Conservation (phyloP, 2,329 filamentous ascomycete genomes). For the Microthyrium microscopicum region DNA sequence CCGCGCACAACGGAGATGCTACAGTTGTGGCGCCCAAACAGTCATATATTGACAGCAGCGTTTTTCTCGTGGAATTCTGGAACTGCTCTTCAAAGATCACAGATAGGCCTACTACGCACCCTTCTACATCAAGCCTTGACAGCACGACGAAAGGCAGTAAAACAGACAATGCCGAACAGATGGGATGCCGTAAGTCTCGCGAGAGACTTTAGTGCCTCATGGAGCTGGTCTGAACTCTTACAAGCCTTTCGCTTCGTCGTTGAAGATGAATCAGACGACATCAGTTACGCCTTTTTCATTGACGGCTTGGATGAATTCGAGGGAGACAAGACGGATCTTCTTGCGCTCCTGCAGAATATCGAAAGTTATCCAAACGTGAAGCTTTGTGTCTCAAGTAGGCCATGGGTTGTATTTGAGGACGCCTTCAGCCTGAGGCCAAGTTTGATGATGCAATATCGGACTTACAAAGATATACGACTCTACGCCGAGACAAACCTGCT, state of each 20-base stretch:
- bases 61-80: slow-evolving; percentile 31
- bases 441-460: background rate
- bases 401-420: background rate
- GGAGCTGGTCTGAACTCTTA: background rate
- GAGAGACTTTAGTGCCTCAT: background rate
- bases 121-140: slow-evolving; percentile 16
- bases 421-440: background rate
- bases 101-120: slow-evolving; percentile 13
- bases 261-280: background rate
- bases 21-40: background rate
- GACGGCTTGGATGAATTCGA: background rate
- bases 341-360: background rate
- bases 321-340: background rate
- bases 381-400: background rate
- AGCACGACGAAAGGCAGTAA: slow-evolving; percentile 9
- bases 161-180: background rate
- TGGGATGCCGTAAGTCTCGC: background rate
- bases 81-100: slow-evolving; percentile 15
- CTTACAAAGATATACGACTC: background rate
- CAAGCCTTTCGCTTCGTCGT: background rate
- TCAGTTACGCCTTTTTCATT: background rate
- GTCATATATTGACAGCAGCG: slow-evolving; percentile 18
- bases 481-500: background rate
- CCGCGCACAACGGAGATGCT: background rate
- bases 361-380: slow-evolving; percentile 7